Evolutionary conservation across 192 early-diverging fungal species (phyloP).

Genomic region (Allomyces macrogynus): DNA sequence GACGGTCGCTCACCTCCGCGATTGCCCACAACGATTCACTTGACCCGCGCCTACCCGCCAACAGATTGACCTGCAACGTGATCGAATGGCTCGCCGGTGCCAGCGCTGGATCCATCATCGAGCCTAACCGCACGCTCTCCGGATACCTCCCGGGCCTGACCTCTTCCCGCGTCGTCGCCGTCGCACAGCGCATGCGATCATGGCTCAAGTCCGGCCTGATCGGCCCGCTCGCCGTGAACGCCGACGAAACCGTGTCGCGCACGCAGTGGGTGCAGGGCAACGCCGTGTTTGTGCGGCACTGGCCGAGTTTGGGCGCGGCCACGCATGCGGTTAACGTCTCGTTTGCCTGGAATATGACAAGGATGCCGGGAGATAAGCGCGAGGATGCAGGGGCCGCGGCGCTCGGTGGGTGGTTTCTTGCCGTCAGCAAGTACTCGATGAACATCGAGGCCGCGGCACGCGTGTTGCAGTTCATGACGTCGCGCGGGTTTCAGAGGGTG

Average conservation of each 20-base stretch:
- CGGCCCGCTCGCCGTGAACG: not conserved
- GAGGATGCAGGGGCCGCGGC: not conserved
- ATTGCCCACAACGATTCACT: too few relatives aligned
- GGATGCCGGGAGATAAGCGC: too few relatives aligned
- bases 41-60: too few relatives aligned
- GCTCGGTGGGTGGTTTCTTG: not conserved
- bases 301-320: not conserved
- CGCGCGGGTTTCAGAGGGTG: not conserved
- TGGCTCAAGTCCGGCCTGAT: not conserved
- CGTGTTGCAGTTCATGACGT: not conserved
- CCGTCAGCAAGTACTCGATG: not conserved
- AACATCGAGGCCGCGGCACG: not conserved
- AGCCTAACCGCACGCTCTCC: too few relatives aligned
- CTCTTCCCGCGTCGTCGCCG: too few relatives aligned
- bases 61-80: too few relatives aligned
- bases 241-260: not conserved
- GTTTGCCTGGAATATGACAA: not conserved
- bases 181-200: not conserved
- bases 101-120: too few relatives aligned
- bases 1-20: too few relatives aligned
- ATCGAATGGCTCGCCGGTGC: too few relatives aligned
- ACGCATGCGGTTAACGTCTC: not conserved
- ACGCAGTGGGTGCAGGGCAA: not conserved
- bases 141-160: too few relatives aligned
- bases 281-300: not conserved